phyloP scores from a whole-genome alignment of 2,329 filamentous ascomycete species.

The Neopestalotiopsis clavispora region DNA sequence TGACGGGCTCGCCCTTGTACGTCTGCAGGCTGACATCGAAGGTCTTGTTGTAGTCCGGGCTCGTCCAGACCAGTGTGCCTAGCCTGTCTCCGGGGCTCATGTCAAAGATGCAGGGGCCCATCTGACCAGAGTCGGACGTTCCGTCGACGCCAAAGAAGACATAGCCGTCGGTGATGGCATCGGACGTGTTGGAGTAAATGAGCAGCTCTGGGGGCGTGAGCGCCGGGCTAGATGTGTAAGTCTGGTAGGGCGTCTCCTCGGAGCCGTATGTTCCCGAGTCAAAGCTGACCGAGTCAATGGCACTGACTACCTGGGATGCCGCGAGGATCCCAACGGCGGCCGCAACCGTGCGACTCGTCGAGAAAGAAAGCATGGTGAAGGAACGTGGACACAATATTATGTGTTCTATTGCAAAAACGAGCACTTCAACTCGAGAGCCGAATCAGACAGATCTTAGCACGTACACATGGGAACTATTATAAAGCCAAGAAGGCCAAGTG shows the following conservation, averaged over 20 bases:
- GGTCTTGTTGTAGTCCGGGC: conserved; percentile 8
- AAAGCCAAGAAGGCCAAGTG: background rate
- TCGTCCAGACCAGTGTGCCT: conserved; percentile 8
- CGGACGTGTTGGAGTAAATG: conserved; percentile 12
- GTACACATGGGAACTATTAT: background rate
- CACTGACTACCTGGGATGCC: background rate
- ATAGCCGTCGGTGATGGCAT: conserved; percentile 11
- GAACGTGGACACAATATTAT: background rate
- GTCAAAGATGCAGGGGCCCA: conserved; percentile 5
- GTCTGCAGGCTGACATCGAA: conserved; percentile 28
- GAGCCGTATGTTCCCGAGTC: conserved; percentile 11
- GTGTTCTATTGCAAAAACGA: background rate
- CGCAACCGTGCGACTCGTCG: background rate
- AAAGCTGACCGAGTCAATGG: conserved; percentile 7
- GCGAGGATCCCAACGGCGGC: background rate
- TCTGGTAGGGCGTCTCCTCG: conserved; percentile 12
- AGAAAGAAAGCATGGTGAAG: conserved; percentile 1
- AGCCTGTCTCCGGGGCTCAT: conserved; percentile 10
- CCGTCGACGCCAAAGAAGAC: conserved; percentile 11
- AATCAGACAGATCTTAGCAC: background rate
- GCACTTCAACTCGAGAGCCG: background rate
- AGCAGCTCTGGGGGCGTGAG: conserved; percentile 11
- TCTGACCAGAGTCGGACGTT: conserved; percentile 9
- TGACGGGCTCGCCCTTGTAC: conserved; percentile 37
- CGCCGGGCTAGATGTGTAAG: background rate